Evolutionary conservation across 1,284 basidiomycete genomes (phyloP).

Genomic region (Xerocomus nothofagi): DNA sequence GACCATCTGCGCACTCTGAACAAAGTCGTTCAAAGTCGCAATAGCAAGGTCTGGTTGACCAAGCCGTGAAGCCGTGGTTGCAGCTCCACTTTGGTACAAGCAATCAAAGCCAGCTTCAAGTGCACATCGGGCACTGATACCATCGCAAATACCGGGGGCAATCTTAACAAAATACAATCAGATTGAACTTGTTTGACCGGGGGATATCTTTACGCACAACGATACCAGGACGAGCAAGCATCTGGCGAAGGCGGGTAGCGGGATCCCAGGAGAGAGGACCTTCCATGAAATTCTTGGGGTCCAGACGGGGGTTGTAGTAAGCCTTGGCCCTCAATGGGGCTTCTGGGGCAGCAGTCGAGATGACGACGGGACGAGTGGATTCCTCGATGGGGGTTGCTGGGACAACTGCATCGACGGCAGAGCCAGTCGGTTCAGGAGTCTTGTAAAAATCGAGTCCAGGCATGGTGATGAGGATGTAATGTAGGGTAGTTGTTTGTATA

Average conservation of each 20-base stretch:
- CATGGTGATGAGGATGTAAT: slow-evolving; percentile 32
- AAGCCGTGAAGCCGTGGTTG: slow-evolving; percentile 74
- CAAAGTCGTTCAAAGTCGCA: slow-evolving; percentile 79
- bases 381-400: slow-evolving; percentile 13
- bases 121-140: slow-evolving; percentile 77
- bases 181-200: background rate
- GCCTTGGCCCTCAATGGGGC: slow-evolving; percentile 16
- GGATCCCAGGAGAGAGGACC: slow-evolving; percentile 67
- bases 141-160: slow-evolving; percentile 80
- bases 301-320: slow-evolving; percentile 47
- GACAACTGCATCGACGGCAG: background rate
- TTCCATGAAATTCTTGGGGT: slow-evolving; percentile 67
- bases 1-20: slow-evolving; percentile 64
- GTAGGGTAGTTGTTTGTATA: slow-evolving; percentile 18
- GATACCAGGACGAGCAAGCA: slow-evolving; percentile 75
- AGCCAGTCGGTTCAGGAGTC: slow-evolving; percentile 22
- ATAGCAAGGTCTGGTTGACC: slow-evolving; percentile 80
- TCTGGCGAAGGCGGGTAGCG: slow-evolving; percentile 69
- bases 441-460: slow-evolving; percentile 46
- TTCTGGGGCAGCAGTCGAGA: slow-evolving; percentile 16
- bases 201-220: slow-evolving; percentile 48
- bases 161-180: slow-evolving; percentile 40
- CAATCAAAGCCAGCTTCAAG: slow-evolving; percentile 76
- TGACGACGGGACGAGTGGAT: background rate
- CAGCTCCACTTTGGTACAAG: slow-evolving; percentile 77